Conservation (phyloP, 2,329 filamentous ascomycete genomes). For the Phyllosticta citribraziliensis region DNA sequence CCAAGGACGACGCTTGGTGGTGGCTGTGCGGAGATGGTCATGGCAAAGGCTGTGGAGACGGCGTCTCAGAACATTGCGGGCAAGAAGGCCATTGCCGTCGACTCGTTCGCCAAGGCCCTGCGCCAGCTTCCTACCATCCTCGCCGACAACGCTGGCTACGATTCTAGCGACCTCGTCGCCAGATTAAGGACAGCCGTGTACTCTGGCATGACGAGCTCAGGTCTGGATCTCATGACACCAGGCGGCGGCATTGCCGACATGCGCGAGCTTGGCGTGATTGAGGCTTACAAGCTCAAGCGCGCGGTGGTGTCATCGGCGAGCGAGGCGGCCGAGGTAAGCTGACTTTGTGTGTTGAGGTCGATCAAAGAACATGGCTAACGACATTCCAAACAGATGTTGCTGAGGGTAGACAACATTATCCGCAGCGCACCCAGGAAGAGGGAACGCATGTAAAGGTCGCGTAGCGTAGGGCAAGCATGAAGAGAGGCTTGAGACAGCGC, state of each 20-base stretch:
- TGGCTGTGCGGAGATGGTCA: slow-evolving; percentile 96
- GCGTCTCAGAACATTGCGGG: slow-evolving; percentile 89
- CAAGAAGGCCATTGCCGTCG: slow-evolving; percentile 91
- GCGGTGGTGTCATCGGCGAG: slow-evolving; percentile 96
- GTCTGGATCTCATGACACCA: slow-evolving; percentile 77
- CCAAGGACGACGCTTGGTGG: slow-evolving; percentile 89
- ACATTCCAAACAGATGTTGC: slow-evolving; percentile 56
- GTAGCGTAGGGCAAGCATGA: background rate
- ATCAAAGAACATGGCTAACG: slow-evolving; percentile 21
- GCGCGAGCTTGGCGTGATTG: slow-evolving; percentile 88
- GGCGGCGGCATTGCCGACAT: slow-evolving; percentile 93
- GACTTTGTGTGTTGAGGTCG: background rate
- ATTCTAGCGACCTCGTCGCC: slow-evolving; percentile 88
- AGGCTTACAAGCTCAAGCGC: slow-evolving; percentile 97
- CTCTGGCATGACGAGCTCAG: slow-evolving; percentile 85
- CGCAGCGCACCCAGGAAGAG: slow-evolving; percentile 77
- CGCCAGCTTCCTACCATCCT: slow-evolving; percentile 93
- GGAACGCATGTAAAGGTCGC: slow-evolving; percentile 54
- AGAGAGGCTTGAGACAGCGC: background rate
- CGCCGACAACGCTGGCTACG: slow-evolving; percentile 92
- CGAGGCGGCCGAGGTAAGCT: slow-evolving; percentile 84
- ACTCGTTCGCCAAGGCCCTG: slow-evolving; percentile 78
- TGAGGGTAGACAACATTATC: slow-evolving; percentile 97
- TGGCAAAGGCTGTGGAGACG: slow-evolving; percentile 95
- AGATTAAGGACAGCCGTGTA: slow-evolving; percentile 90